Conservation (phyloP, 495 filamentous ascomycete species). For the Hypoxylon subgilvum region DNA sequence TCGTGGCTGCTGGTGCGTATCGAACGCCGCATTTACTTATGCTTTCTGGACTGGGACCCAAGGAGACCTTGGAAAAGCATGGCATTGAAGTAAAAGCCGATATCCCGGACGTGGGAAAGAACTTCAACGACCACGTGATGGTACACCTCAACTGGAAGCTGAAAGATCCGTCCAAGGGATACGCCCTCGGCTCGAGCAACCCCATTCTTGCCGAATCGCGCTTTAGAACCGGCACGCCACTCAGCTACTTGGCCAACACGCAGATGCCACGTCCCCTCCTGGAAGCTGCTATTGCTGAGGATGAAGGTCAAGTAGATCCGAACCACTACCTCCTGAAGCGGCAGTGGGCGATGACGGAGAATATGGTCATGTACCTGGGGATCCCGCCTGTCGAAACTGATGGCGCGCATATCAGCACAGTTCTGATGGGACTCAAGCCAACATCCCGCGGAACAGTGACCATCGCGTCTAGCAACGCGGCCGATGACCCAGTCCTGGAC, state of each 20-base stretch:
- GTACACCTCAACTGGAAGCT: conserved; percentile 49
- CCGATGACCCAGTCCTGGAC: conserved; percentile 46
- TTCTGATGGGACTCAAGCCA: conserved; percentile 42
- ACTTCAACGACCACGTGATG: conserved; percentile 57
- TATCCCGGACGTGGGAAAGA: conserved; percentile 58
- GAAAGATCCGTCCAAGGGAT: conserved; percentile 42
- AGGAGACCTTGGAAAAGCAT: conserved; percentile 50
- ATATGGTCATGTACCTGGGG: conserved; percentile 17
- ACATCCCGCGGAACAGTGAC: conserved; percentile 53
- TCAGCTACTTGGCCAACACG: conserved; percentile 35
- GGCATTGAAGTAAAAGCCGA: conserved; percentile 54
- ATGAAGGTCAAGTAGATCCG: conserved; percentile 31
- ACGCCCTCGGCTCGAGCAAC: conserved; percentile 39
- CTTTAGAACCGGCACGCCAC: conserved; percentile 41
- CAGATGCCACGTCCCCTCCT: conserved; percentile 27
- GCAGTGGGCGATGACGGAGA: conserved; percentile 22
- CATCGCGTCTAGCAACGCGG: conserved; percentile 42
- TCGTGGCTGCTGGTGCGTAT: conserved; percentile 62
- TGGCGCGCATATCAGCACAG: conserved; percentile 46
- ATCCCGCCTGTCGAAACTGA: conserved; percentile 46
- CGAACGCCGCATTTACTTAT: conserved; percentile 62
- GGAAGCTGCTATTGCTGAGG: conserved; percentile 41
- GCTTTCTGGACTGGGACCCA: conserved; percentile 64
- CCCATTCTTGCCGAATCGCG: conserved; percentile 40
- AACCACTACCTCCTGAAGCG: conserved; percentile 22